Evolutionary conservation across 768 basidiomycete species (phyloP), one percentile per base, ranked within the genome.

Genomic region (Royoungia palumana): DNA sequence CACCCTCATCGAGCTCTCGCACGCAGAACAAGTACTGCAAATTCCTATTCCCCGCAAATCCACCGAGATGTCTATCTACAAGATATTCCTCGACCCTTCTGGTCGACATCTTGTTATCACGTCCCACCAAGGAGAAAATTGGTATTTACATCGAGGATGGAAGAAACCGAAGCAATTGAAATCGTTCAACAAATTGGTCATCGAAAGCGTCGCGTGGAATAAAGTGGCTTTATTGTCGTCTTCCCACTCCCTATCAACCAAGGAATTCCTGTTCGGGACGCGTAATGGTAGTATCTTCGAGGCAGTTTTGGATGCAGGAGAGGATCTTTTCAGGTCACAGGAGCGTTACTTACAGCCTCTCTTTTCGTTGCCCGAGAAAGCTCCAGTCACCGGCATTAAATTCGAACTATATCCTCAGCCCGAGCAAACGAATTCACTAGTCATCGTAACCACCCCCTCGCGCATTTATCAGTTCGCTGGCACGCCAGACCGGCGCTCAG

Each of bases 131-230:
- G 93, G 93, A 43, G 94, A 99, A 63, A 94, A 91, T 53, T 97
- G 89, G 84, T 97, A 98, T 63, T 71, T 94, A 4, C 93, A 82
- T 60, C 76, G 79, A 45, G 77, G 79, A 9, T 87, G 85, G 81
- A 88, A 87, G 72, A 90, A 93, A 60, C 86, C 91, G 0, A 79
- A 81, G 37, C 85, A 78, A 37, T 73, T 98, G 45, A 87, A 89
- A 61, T 72, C 75, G 8, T 87, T 94, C 68, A 65, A 89, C 67
- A 65, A 89, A 65, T 84, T 91, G 74, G 77, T 89, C 60, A 87
- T 98, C 55, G 90, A 94, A 66, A 86, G 89, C 53, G 75, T 98
- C 35, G 90, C 90, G 0, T 98, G 95, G 95, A 94, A 92, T 59
- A 87, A 81, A 67, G 63, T 80, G 44, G 77, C 79, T 42, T 63